These are phyloP conservation scores for Aspergillus sp. DNA, from an alignment of 2,329 filamentous ascomycete genomes.

Conservation along the genomic window DNA sequence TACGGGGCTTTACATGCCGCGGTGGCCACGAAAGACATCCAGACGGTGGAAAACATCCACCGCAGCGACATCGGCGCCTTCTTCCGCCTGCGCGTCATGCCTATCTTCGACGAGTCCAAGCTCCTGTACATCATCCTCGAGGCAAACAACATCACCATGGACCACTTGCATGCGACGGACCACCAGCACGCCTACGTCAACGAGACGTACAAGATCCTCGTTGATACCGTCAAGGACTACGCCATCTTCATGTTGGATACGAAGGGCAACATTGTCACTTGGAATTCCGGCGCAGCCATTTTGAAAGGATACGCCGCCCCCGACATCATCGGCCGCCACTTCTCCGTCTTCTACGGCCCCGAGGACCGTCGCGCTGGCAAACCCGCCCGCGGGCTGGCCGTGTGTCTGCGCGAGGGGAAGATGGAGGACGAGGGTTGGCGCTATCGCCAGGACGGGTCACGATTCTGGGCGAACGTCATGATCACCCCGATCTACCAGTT, in stretches of 20 bases:
- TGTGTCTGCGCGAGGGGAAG: conserved; percentile 55
- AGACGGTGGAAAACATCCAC: conserved; percentile 34
- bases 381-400: conserved; percentile 51
- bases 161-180: conserved; percentile 21
- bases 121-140: conserved; percentile 47
- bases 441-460: conserved; percentile 56
- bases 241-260: conserved; percentile 63
- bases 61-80: conserved; percentile 12
- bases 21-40: conserved; percentile 32
- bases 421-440: conserved; percentile 62
- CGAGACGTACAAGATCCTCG: conserved; percentile 60
- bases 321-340: conserved; percentile 59
- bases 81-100: conserved; percentile 39
- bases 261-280: conserved; percentile 55
- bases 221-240: conserved; percentile 62
- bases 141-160: conserved; percentile 37
- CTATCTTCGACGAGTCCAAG: conserved; percentile 40
- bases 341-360: conserved; percentile 56
- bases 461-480: conserved; percentile 62
- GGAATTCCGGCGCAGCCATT: conserved; percentile 57
- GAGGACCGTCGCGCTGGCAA: conserved; percentile 52
- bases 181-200: conserved; percentile 48
- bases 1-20: conserved; percentile 39
- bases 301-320: conserved; percentile 56
- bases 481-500: conserved; percentile 57